Conservation (phyloP, 2,329 filamentous ascomycete species). For the Mycocentrospora acerina region DNA sequence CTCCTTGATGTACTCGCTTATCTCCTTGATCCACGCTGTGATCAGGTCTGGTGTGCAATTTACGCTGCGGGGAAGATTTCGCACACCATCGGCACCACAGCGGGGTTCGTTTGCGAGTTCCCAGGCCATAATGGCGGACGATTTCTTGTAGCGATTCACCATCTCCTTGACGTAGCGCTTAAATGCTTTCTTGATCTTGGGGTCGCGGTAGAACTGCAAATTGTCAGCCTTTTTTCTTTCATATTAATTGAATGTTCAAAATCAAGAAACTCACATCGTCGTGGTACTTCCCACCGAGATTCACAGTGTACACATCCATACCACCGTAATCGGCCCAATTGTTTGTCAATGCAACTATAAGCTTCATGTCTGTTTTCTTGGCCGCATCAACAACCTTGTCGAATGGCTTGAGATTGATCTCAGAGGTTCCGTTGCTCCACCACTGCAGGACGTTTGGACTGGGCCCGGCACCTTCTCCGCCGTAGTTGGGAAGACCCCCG, state of each 20-base stretch:
- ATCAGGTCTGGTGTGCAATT: conserved; percentile 44
- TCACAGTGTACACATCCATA: conserved; percentile 62
- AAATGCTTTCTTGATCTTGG: conserved; percentile 54
- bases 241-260: background rate
- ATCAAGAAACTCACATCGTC: conserved; percentile 46
- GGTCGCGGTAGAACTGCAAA: conserved; percentile 42
- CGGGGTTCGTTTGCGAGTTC: conserved; percentile 55
- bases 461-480: conserved; percentile 50
- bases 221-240: background rate
- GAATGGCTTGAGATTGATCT: conserved; percentile 49
- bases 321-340: conserved; percentile 63
- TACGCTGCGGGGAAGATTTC: conserved; percentile 30
- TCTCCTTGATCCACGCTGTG: conserved; percentile 55
- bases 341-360: conserved; percentile 58
- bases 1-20: conserved; percentile 57
- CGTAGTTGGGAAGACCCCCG: conserved; percentile 54
- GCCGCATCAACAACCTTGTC: conserved; percentile 57
- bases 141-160: conserved; percentile 52
- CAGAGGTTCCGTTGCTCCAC: conserved; percentile 48
- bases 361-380: conserved; percentile 53
- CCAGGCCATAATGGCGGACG: conserved; percentile 56
- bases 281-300: conserved; percentile 55
- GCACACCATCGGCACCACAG: conserved; percentile 28
- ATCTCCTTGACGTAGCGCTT: conserved; percentile 53
- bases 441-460: conserved; percentile 51